These are phyloP conservation scores for Bromus sterilis DNA, from an alignment of 176 grass and related monocot species.

Conservation along the genomic window DNA sequence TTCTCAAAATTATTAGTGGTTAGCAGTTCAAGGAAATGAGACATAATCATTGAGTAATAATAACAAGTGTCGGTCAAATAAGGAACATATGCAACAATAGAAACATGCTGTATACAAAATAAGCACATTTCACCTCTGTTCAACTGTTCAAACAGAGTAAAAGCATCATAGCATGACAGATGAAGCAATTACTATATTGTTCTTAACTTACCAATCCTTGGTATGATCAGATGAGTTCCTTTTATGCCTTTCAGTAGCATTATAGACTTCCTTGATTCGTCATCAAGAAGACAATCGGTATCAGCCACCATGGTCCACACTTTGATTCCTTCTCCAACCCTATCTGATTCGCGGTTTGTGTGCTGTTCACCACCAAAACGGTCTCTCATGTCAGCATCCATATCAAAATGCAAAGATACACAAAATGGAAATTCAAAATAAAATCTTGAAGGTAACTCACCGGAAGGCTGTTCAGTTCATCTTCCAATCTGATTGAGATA, in stretches of 20 bases:
- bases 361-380: conserved; percentile 11
- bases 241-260: conserved; percentile 71
- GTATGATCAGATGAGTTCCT: conserved; percentile 72
- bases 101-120: background rate
- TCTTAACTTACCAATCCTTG: conserved; percentile 58
- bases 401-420: background rate
- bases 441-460: conserved; percentile 30
- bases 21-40: background rate
- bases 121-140: background rate
- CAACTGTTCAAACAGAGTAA: background rate
- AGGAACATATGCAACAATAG: background rate
- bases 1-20: background rate
- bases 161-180: background rate
- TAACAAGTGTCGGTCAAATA: background rate
- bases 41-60: background rate
- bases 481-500: conserved; percentile 28
- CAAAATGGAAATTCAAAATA: background rate
- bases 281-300: conserved; percentile 60
- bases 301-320: conserved; percentile 84
- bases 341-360: conserved; percentile 14
- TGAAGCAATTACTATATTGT: background rate
- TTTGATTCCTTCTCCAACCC: conserved; percentile 39
- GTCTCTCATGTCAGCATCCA: background rate
- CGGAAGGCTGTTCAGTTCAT: conserved; percentile 8
- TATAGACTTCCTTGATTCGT: conserved; percentile 64